A percentile compares a stretch with the other conserved stretches of the same genome.
Evolutionary conservation across 2,329 filamentous ascomycete genomes (phyloP).

Genomic region (Clonostachys rosea): DNA sequence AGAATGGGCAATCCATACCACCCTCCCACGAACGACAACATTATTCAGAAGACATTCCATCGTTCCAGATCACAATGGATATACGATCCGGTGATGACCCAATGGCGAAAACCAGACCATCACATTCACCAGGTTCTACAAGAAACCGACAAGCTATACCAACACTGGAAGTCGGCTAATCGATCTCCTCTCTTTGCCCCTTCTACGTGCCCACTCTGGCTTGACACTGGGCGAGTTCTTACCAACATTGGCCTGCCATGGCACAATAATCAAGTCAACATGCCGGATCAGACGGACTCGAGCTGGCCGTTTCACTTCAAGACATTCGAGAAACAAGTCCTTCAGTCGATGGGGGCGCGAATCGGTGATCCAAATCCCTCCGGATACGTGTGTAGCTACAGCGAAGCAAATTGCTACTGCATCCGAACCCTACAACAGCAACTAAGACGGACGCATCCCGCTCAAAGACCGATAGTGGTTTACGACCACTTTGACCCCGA

Average conservation of each 20-base stretch:
- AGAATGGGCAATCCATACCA: too few species aligned
- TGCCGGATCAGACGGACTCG: background rate
- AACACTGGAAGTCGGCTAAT: too few species aligned
- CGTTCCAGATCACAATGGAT: too few species aligned
- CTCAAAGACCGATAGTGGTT: background rate
- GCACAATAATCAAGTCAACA: slow-evolving; percentile 1
- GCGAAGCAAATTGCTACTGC: slow-evolving; percentile 1
- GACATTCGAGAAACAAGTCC: background rate
- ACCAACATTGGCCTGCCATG: background rate
- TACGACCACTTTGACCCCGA: background rate
- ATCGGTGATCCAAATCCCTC: too few species aligned
- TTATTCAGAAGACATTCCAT: too few species aligned
- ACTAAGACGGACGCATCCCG: background rate
- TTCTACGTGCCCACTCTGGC: background rate
- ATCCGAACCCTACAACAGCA: background rate
- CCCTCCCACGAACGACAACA: too few species aligned
- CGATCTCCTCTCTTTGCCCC: background rate
- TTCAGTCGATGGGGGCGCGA: too few species aligned
- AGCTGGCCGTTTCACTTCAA: slow-evolving; percentile 1
- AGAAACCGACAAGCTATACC: too few species aligned
- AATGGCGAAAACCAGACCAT: too few species aligned
- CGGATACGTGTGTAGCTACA: background rate
- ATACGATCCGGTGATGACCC: too few species aligned
- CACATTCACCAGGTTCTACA: too few species aligned
- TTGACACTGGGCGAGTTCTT: background rate